Conservation (phyloP, 1,284 basidiomycete genomes). For the Xerocomus amazonicus region DNA sequence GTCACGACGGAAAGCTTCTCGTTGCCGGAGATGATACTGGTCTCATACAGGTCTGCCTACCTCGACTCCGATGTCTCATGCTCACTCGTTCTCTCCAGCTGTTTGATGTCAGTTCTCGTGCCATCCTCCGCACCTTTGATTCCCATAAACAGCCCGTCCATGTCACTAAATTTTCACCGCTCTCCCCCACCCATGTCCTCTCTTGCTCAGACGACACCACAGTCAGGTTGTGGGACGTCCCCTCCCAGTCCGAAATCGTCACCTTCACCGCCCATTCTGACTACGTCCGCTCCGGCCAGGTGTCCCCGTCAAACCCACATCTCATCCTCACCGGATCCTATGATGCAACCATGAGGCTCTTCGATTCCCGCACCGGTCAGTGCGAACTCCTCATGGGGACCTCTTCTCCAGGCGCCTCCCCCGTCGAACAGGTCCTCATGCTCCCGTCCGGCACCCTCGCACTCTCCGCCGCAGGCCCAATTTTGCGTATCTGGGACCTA, state of each 20-base stretch:
- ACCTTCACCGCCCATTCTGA: constrained; percentile 88
- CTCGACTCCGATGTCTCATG: too few relatives aligned
- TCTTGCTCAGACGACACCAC: constrained; percentile 97
- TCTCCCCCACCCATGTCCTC: constrained; percentile 79
- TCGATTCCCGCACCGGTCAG: constrained; percentile 79
- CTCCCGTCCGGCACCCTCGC: constrained; percentile 89
- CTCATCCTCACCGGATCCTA: constrained; percentile 93
- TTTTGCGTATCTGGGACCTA: constrained; percentile 94
- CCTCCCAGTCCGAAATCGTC: constrained; percentile 77
- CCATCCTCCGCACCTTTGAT: constrained; percentile 89
- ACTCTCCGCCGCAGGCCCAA: constrained; percentile 87
- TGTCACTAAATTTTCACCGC: constrained; percentile 87
- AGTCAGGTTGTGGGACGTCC: constrained; percentile 92
- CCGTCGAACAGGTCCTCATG: constrained; percentile 93
- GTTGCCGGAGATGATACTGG: constrained; percentile 96
- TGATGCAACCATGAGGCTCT: constrained; percentile 87
- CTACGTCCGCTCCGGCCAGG: constrained; percentile 91
- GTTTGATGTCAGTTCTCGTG: constrained; percentile 93
- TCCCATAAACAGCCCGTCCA: constrained; percentile 96
- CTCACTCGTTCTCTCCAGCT: neutral
- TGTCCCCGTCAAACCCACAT: constrained; percentile 80
- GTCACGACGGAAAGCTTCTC: constrained; percentile 91
- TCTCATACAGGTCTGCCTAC: constrained; percentile 71
- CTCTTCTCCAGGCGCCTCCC: constrained; percentile 46
- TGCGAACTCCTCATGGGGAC: constrained; percentile 83